Percentiles rank a stretch among this genome's conserved stretches.
These are phyloP conservation scores for Leccinum pellstonianum DNA, from an alignment of 768 basidiomycete species.

Conservation along the genomic window DNA sequence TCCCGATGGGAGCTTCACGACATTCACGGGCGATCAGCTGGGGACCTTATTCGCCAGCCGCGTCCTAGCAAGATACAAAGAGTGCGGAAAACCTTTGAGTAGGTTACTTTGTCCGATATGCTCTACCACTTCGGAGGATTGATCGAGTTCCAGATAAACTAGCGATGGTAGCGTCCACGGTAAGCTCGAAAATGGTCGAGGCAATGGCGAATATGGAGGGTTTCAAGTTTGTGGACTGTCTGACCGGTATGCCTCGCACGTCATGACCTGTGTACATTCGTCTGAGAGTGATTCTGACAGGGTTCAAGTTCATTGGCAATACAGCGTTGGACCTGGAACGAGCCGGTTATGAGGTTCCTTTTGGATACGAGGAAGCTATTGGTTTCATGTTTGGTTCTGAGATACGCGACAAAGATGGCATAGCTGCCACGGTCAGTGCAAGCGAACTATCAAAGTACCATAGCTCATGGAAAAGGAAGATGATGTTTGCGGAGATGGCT, in stretches of 20 bases:
- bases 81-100: conserved; percentile 46
- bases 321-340: conserved; percentile 63
- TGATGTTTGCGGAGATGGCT: conserved; percentile 69
- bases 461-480: conserved; percentile 36
- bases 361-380: conserved; percentile 92
- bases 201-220: conserved; percentile 73
- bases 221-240: conserved; percentile 80
- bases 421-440: conserved; percentile 67
- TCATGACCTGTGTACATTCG: not conserved
- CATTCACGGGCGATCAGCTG: conserved; percentile 85
- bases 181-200: conserved; percentile 88
- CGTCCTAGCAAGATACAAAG: conserved; percentile 44
- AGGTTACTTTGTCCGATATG: conserved; percentile 20
- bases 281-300: conserved; percentile 35
- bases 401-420: conserved; percentile 86
- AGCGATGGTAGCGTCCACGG: conserved; percentile 86
- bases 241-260: conserved; percentile 57
- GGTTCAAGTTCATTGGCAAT: conserved; percentile 92
- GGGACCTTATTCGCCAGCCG: conserved; percentile 57
- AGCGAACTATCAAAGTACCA: not conserved
- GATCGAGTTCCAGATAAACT: conserved; percentile 49
- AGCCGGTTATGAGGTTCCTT: conserved; percentile 69
- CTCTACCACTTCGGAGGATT: conserved; percentile 41
- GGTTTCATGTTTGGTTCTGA: conserved; percentile 84
- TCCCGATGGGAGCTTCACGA: conserved; percentile 54